Conservation (phyloP, 805 yeast species). For the Schwanniomyces vanrijiae region DNA sequence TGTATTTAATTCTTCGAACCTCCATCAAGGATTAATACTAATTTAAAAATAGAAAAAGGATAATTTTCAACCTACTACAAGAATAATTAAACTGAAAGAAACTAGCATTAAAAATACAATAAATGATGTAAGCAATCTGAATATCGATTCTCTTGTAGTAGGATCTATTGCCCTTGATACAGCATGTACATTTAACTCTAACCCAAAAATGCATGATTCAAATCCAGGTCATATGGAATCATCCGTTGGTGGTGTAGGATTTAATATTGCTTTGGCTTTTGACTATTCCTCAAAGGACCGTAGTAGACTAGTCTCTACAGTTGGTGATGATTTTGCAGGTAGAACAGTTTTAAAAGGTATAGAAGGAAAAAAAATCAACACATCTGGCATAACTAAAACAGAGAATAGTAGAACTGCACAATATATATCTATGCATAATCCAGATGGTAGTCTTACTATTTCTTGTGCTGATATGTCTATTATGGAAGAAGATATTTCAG, state of each 20-base stretch:
- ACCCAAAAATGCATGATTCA: constrained; percentile 52
- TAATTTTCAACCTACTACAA: constrained; percentile 6
- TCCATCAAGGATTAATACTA: background rate
- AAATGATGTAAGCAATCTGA: background rate
- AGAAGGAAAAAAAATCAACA: constrained; percentile 22
- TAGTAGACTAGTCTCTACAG: constrained; percentile 52
- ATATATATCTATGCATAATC: constrained; percentile 67
- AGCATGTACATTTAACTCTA: constrained; percentile 46
- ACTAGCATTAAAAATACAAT: background rate
- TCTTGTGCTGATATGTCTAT: constrained; percentile 89
- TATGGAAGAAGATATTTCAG: constrained; percentile 45
- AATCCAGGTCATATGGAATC: constrained; percentile 64
- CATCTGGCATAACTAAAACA: constrained; percentile 36
- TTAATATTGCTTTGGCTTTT: constrained; percentile 71
- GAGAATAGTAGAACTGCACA: constrained; percentile 53
- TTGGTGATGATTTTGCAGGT: constrained; percentile 64
- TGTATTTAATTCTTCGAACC: constrained; percentile 1
- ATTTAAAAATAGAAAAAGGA: constrained; percentile 2
- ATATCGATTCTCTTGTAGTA: constrained; percentile 44
- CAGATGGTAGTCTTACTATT: constrained; percentile 60
- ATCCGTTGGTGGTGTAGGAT: constrained; percentile 83
- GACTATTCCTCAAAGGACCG: constrained; percentile 21
- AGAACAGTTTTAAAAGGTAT: constrained; percentile 32
- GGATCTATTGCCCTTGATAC: constrained; percentile 82
- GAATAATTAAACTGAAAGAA: background rate